Conservation (phyloP, 2,329 filamentous ascomycete genomes). For the Thelonectria blattea region DNA sequence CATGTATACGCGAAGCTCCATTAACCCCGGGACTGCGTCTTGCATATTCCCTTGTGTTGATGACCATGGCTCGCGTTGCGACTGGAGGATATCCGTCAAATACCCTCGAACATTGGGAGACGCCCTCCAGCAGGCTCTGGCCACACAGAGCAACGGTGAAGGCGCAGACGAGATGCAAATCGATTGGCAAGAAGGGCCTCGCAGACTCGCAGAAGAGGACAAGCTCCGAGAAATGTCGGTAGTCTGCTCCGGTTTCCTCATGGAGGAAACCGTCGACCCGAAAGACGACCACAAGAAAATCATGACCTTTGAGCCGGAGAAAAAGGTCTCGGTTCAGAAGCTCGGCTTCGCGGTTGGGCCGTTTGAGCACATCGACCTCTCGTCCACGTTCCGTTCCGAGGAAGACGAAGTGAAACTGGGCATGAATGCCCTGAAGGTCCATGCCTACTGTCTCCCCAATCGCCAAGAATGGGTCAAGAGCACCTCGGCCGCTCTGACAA, state of each 20-base stretch:
- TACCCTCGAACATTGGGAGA: slow-evolving; percentile 88
- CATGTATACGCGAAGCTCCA: slow-evolving; percentile 83
- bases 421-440: slow-evolving; percentile 84
- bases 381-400: slow-evolving; percentile 83
- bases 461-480: slow-evolving; percentile 83
- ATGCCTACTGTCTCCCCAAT: slow-evolving; percentile 89
- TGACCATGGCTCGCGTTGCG: slow-evolving; percentile 78
- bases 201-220: slow-evolving; percentile 73
- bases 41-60: slow-evolving; percentile 95
- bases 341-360: slow-evolving; percentile 94
- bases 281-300: slow-evolving; percentile 83
- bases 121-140: slow-evolving; percentile 60
- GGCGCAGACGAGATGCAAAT: slow-evolving; percentile 47
- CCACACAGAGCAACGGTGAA: slow-evolving; percentile 48
- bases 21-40: slow-evolving; percentile 78
- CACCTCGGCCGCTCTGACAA: slow-evolving; percentile 83
- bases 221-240: slow-evolving; percentile 88
- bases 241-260: slow-evolving; percentile 87
- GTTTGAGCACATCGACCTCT: slow-evolving; percentile 90
- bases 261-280: slow-evolving; percentile 80
- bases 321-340: slow-evolving; percentile 82
- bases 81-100: slow-evolving; percentile 88
- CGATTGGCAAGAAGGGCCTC: slow-evolving; percentile 48
- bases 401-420: slow-evolving; percentile 92
- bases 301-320: slow-evolving; percentile 79